Evolutionary conservation across 2,329 filamentous ascomycete genomes (phyloP), one percentile per base, ranked within the genome.

Genomic region (Exophiala phaeomuriformis): DNA sequence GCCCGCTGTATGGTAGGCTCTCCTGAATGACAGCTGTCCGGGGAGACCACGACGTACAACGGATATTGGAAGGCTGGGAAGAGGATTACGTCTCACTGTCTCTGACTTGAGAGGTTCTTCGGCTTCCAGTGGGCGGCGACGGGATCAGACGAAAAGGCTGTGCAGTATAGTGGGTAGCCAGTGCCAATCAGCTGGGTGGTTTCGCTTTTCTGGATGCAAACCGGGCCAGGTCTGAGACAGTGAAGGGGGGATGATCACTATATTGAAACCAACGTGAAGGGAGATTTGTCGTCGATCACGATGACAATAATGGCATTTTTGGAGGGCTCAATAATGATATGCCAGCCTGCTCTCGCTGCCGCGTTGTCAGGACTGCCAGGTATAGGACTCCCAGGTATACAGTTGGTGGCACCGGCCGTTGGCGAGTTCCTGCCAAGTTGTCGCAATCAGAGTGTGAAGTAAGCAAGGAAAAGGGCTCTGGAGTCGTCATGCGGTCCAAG

Each of bases 71-170:
- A 49, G 28, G 46, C 10, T 41, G 30, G 37, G 4, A 39, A 30
- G 3, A 10, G 32, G 28, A 30, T 35, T 41, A 27, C 6, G 39
- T 41, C 12, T 41, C 35, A 32, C 45, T 49, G 35, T 48, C 41
- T 49, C 44, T 31, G 42, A 42, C 5, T 8, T 35, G 3, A 47
- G 43, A 52, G 30, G 31, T 44, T 42, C 7, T 44, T 40, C 19
- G 32, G 32, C 29, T 47, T 37, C 35, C 35, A 52, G 36, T 52
- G 50, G 42, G 40, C 41, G 42, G 6, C 36, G 8, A 4, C 5
- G 36, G 33, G 31, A 47, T 8, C 5, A 35, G 19, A n/a, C 42
- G 36, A 44, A 9, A 42, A 45, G 51, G 51, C 51, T 40, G 45
- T 53, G 51, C 51, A 6, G 46, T n/a, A 43, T n/a, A 43, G 8